These are phyloP conservation scores for Condylostoma magnum DNA, from an alignment of 169 alveolate species.

Conservation along the genomic window DNA sequence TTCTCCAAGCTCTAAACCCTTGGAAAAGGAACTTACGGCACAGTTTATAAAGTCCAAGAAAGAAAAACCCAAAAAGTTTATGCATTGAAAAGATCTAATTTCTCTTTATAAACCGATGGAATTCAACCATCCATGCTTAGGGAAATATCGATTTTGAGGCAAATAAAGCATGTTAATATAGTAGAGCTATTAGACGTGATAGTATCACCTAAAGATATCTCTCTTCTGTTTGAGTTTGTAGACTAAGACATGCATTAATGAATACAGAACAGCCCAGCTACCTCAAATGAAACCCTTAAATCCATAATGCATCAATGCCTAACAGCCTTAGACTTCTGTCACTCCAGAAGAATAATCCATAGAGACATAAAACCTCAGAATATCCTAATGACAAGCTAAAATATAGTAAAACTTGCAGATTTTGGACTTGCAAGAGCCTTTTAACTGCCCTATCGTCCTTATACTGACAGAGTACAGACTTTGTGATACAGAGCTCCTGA, in stretches of 20 bases:
- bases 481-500: slow-evolving; percentile 87
- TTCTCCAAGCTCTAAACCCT: too few species aligned
- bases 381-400: slow-evolving; percentile 79
- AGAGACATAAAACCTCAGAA: slow-evolving; percentile 84
- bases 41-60: slow-evolving; percentile 65
- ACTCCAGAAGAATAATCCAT: slow-evolving; percentile 63
- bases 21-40: slow-evolving; percentile 84
- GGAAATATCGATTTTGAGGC: slow-evolving; percentile 65
- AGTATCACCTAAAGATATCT: slow-evolving; percentile 58
- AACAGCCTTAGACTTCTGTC: slow-evolving; percentile 62
- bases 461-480: slow-evolving; percentile 69
- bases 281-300: slow-evolving; percentile 51
- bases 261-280: too few species aligned
- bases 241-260: too few species aligned
- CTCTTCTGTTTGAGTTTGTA: slow-evolving; percentile 71
- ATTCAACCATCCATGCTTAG: slow-evolving; percentile 85
- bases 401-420: slow-evolving; percentile 77
- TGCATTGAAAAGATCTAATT: slow-evolving; percentile 76
- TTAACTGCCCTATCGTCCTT: slow-evolving; percentile 79
- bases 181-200: slow-evolving; percentile 69
- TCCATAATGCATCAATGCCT: slow-evolving; percentile 47
- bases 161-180: slow-evolving; percentile 64
- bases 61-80: slow-evolving; percentile 51
- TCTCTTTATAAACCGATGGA: slow-evolving; percentile 78
- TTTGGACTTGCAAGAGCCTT: slow-evolving; percentile 87